Conservation (phyloP, 805 yeast species). For the Lipomyces mesembrius region DNA sequence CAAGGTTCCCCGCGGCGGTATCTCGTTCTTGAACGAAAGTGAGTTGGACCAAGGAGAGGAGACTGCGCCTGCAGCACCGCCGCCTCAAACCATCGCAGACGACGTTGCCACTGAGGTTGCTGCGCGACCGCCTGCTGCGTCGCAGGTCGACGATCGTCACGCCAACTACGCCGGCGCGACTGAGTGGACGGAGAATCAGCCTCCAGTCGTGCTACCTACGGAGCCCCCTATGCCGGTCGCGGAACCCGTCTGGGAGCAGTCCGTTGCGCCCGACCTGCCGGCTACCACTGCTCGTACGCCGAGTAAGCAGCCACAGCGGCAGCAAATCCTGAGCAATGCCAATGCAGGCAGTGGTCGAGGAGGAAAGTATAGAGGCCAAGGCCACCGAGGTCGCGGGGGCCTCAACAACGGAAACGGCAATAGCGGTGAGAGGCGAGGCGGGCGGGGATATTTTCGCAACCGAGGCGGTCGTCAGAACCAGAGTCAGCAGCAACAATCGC, state of each 20-base stretch:
- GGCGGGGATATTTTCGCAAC: slow-evolving; percentile 19
- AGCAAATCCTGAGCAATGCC: slow-evolving; percentile 2
- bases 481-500: slow-evolving; percentile 20
- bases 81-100: slow-evolving; percentile 14
- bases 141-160: slow-evolving; percentile 18
- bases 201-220: neutral
- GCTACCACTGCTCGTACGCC: neutral
- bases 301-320: neutral
- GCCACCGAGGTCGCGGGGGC: slow-evolving; percentile 4
- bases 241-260: slow-evolving; percentile 13
- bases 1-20: slow-evolving; percentile 31
- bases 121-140: neutral
- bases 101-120: slow-evolving; percentile 1
- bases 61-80: neutral
- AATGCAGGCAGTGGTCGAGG: slow-evolving; percentile 12
- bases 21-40: slow-evolving; percentile 35
- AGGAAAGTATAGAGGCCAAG: slow-evolving; percentile 14
- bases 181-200: slow-evolving; percentile 12
- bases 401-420: slow-evolving; percentile 11
- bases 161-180: slow-evolving; percentile 20
- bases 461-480: slow-evolving; percentile 11
- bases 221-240: slow-evolving; percentile 17
- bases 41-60: slow-evolving; percentile 32
- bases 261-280: neutral
- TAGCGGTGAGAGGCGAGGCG: slow-evolving; percentile 17